phyloP scores from a whole-genome alignment of 768 basidiomycete species.

The Tulasnella sp. region DNA sequence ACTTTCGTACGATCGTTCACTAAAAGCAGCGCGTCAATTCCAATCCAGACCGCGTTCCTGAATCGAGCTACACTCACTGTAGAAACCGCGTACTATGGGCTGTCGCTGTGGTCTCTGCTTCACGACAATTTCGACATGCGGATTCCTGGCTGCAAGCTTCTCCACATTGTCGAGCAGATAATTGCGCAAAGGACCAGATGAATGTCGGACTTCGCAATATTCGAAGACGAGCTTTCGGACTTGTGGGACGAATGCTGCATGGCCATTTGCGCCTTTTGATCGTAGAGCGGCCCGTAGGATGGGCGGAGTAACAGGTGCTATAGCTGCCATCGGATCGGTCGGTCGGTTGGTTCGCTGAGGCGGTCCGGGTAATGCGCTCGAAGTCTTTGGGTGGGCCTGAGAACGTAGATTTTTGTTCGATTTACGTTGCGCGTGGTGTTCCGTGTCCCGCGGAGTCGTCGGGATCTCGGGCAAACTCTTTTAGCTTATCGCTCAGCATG shows the following conservation, averaged over 20 bases:
- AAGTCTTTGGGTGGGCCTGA: conserved; percentile 1
- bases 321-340: conserved; percentile 17
- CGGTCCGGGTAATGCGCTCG: background rate
- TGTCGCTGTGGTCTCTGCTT: conserved; percentile 69
- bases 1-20: conserved; percentile 88
- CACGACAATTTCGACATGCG: conserved; percentile 82
- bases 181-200: conserved; percentile 65
- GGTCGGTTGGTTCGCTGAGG: background rate
- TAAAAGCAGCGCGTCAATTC: conserved; percentile 38
- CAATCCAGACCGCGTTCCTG: conserved; percentile 19
- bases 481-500: background rate
- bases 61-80: conserved; percentile 50
- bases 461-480: background rate
- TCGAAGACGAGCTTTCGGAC: conserved; percentile 86
- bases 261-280: conserved; percentile 70
- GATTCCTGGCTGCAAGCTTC: conserved; percentile 63
- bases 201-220: conserved; percentile 79
- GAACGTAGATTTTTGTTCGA: background rate
- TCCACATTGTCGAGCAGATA: conserved; percentile 64
- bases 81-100: conserved; percentile 80
- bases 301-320: conserved; percentile 34
- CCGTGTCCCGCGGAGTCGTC: background rate
- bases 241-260: conserved; percentile 66
- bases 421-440: background rate
- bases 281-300: conserved; percentile 49